Conservation (phyloP, 805 yeast species). For the Yamadazyma tumulicola region DNA sequence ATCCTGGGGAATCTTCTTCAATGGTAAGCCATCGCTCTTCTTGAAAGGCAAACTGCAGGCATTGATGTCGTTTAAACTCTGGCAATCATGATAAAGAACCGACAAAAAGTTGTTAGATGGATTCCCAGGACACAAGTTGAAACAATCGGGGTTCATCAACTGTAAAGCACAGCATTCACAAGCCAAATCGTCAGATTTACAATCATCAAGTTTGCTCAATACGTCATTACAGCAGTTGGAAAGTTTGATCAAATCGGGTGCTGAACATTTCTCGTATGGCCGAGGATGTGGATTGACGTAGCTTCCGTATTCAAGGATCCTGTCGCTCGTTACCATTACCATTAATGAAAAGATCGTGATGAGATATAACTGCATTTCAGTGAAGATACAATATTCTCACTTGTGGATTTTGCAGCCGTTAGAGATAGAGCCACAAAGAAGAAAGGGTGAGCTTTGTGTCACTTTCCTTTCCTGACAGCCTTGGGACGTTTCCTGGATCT, state of each 20-base stretch:
- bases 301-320: constrained; percentile 20
- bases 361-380: no score
- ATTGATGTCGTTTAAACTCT: constrained; percentile 44
- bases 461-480: no score
- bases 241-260: constrained; percentile 41
- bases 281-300: constrained; percentile 48
- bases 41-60: constrained; percentile 50
- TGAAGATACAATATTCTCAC: no score
- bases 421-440: background rate
- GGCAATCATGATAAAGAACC: constrained; percentile 45
- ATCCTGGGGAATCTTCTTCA: background rate
- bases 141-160: constrained; percentile 43
- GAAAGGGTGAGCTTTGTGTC: no score
- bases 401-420: constrained; percentile 1
- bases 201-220: constrained; percentile 43
- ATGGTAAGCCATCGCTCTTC: constrained; percentile 22
- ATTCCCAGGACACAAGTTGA: constrained; percentile 46
- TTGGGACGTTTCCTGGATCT: no score
- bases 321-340: constrained; percentile 1
- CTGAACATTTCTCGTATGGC: constrained; percentile 37
- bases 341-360: background rate
- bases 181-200: constrained; percentile 51
- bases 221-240: constrained; percentile 47
- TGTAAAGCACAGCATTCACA: constrained; percentile 58
- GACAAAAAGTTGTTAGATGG: constrained; percentile 46